Percentiles rank a stretch among this genome's conserved stretches.
Conservation (phyloP, 352 stramenopile species). For the Phytophthora fragariaefolia region DNA sequence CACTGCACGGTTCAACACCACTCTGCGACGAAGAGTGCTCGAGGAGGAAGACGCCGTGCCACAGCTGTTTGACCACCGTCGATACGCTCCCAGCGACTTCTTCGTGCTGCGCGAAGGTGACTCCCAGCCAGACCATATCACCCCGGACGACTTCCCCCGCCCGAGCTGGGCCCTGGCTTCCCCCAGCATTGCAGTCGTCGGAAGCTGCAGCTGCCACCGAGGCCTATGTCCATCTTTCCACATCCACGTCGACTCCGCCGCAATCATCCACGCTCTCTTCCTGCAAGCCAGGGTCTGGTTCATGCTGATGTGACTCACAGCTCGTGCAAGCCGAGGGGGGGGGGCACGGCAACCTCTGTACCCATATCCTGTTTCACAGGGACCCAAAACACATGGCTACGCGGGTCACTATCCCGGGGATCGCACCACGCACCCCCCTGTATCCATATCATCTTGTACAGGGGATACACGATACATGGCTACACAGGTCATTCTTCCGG, state of each 20-base stretch:
- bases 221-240: slow-evolving; percentile 5
- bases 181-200: slow-evolving; percentile 26
- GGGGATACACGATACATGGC: slow-evolving; percentile 21
- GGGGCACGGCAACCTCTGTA: background rate
- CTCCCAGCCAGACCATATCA: slow-evolving; percentile 6
- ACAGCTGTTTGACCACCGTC: background rate
- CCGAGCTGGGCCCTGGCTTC: slow-evolving; percentile 12
- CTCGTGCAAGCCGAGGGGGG: slow-evolving; percentile 1
- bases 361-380: slow-evolving; percentile 15
- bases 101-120: slow-evolving; percentile 26
- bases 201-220: slow-evolving; percentile 25
- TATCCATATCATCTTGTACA: slow-evolving; percentile 13
- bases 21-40: slow-evolving; percentile 8
- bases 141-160: slow-evolving; percentile 3
- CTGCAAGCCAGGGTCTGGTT: slow-evolving; percentile 22
- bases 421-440: no score
- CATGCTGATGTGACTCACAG: slow-evolving; percentile 17
- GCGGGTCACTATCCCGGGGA: slow-evolving; percentile 10
- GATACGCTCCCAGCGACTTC: slow-evolving; percentile 17
- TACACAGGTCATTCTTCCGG: background rate
- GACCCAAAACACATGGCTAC: slow-evolving; percentile 14
- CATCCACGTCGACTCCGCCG: slow-evolving; percentile 12
- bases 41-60: slow-evolving; percentile 18
- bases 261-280: slow-evolving; percentile 21
- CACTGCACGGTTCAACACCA: slow-evolving; percentile 16